phyloP scores from a whole-genome alignment of 352 stramenopile genomes.

The Phytopythium aichiense region DNA sequence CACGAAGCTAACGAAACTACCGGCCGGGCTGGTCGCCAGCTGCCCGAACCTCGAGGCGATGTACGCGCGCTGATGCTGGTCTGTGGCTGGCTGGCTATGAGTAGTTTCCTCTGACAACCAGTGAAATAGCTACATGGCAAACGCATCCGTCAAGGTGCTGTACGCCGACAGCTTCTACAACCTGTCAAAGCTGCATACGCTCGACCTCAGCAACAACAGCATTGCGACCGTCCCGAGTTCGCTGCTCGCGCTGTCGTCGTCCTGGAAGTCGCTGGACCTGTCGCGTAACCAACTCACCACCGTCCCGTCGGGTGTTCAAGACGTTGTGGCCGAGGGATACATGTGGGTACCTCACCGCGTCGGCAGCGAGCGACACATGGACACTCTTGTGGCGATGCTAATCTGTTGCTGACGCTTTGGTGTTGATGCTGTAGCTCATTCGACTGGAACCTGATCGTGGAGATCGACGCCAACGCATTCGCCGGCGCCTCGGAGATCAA shows the following conservation, averaged over 20 bases:
- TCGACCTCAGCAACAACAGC: constrained; percentile 56
- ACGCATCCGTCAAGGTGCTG: constrained; percentile 42
- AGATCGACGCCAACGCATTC: constrained; percentile 43
- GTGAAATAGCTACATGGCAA: constrained; percentile 26
- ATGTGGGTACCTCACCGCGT: constrained; percentile 28
- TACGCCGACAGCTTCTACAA: constrained; percentile 40
- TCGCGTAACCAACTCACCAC: constrained; percentile 39
- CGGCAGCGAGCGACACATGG: too few relatives aligned
- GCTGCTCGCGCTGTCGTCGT: constrained; percentile 36
- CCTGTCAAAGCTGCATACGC: constrained; percentile 40
- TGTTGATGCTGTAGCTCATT: constrained; percentile 39
- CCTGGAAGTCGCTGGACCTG: constrained; percentile 59
- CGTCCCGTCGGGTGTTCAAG: constrained; percentile 31
- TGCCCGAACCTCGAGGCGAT: constrained; percentile 39
- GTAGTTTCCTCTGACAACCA: neutral
- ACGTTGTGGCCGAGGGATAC: constrained; percentile 41
- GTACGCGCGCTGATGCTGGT: constrained; percentile 16
- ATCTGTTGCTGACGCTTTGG: neutral
- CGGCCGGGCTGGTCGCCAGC: constrained; percentile 22
- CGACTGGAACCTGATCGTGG: constrained; percentile 54
- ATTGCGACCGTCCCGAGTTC: constrained; percentile 31
- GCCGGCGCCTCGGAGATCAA: constrained; percentile 37
- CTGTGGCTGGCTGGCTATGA: neutral
- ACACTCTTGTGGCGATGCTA: neutral
- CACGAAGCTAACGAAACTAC: constrained; percentile 35